Evolutionary conservation across 2,329 filamentous ascomycete genomes (phyloP).

Genomic region (Fusarium liriodendri): DNA sequence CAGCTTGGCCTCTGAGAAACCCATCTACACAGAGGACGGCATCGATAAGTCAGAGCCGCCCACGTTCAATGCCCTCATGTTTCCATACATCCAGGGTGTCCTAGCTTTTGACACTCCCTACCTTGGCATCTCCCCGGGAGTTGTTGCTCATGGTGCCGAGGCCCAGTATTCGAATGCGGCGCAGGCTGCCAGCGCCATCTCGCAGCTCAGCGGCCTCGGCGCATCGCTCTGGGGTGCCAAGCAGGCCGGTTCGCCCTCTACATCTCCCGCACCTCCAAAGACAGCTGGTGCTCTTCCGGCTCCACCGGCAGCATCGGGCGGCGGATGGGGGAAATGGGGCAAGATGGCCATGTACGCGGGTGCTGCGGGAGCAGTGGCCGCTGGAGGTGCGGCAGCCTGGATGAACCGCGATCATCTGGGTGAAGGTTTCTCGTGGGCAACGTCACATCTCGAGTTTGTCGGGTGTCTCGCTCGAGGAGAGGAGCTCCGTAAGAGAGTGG

Average conservation of each 20-base stretch:
- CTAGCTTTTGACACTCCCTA: slow-evolving; percentile 96
- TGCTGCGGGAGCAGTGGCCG: slow-evolving; percentile 83
- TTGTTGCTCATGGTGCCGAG: slow-evolving; percentile 89
- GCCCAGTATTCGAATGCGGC: slow-evolving; percentile 81
- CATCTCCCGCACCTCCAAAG: slow-evolving; percentile 31
- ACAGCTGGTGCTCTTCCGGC: slow-evolving; percentile 42
- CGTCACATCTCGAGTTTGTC: slow-evolving; percentile 93
- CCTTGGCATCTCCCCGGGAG: slow-evolving; percentile 81
- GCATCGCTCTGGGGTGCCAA: slow-evolving; percentile 73
- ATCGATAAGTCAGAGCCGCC: slow-evolving; percentile 50
- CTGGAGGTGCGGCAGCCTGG: slow-evolving; percentile 87
- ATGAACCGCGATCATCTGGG: slow-evolving; percentile 83
- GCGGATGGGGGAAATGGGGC: slow-evolving; percentile 81
- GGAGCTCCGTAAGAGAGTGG: slow-evolving; percentile 80
- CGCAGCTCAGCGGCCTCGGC: slow-evolving; percentile 73
- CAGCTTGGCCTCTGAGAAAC: slow-evolving; percentile 69
- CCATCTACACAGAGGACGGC: slow-evolving; percentile 61
- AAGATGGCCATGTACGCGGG: slow-evolving; percentile 88
- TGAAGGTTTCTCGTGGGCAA: slow-evolving; percentile 82
- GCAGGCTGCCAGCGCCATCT: slow-evolving; percentile 75
- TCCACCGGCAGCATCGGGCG: slow-evolving; percentile 44
- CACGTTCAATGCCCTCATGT: slow-evolving; percentile 77
- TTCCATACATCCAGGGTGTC: slow-evolving; percentile 90
- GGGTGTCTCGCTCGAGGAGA: slow-evolving; percentile 87
- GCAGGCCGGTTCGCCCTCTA: slow-evolving; percentile 45